Evolutionary conservation across 371 early-diverging fungal species (phyloP), one percentile per base, ranked within the genome.

Genomic region (Lichtheimia ramosa): DNA sequence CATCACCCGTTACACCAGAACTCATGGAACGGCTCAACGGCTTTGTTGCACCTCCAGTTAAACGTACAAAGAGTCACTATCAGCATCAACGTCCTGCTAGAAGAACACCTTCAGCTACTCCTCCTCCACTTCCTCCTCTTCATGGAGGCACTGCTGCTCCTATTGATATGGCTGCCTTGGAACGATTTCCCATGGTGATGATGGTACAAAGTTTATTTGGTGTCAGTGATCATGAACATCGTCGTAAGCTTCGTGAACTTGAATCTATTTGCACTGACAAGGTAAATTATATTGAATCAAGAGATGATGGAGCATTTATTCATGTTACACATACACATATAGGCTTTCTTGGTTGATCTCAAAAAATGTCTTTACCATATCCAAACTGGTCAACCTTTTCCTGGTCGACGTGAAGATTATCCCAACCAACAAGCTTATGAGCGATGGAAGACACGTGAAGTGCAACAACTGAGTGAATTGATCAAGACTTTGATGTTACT

Each of bases 321-420:
- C 34, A 34, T 34, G 34, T 34, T 34, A 34, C 34, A 34, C 34
- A 34, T 10, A 34, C 16, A 55, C 21, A 5, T 43, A 28, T 65
- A 79, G 77, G 71, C 72, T 24, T 66, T 70, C 43, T 57, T 80
- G 46, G 20, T 73, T 50, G 80, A 80, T 62, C 51, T 80, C 3
- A 80, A 77, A 51, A 74, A 77, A 56, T 71, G 69, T 41, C 71
- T 74, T 20, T 74, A 77, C 48, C 70, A 77, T 48, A 65, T 80
- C 8, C 71, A 73, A 49, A 73, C 70, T 10, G 73, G 75, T 25
- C 75, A 70, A 53, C 64, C 80, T 0, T 80, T 73, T 43, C 80
- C 80, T 12, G 80, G 75, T 3, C 69, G 77, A 64, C 62, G 71
- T 51, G 77, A 76, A 23, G 80, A 80, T 66, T 80, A 74, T 39